These are phyloP conservation scores for Hypsizygus ulmarius DNA, from an alignment of 1,284 basidiomycete genomes.

Conservation along the genomic window DNA sequence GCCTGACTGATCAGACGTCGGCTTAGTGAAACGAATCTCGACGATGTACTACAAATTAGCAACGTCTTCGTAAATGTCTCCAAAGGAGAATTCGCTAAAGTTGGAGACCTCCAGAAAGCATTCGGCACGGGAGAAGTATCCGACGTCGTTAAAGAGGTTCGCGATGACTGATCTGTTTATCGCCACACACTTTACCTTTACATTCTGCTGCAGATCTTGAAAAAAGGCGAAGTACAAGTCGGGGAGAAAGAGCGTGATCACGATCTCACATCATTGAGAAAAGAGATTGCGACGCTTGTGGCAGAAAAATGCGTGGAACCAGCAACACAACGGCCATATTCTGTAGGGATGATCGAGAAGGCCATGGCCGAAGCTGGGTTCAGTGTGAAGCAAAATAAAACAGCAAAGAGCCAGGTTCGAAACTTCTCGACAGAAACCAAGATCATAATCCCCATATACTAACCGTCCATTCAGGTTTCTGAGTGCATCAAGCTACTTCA, in stretches of 20 bases:
- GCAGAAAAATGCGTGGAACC: slow-evolving; percentile 97
- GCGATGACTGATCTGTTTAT: background rate
- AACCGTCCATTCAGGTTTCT: slow-evolving; percentile 59
- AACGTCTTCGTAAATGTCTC: slow-evolving; percentile 97
- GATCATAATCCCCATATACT: background rate
- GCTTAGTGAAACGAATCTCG: slow-evolving; percentile 83
- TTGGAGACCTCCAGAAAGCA: slow-evolving; percentile 87
- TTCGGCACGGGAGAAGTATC: slow-evolving; percentile 78
- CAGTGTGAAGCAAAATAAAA: slow-evolving; percentile 86
- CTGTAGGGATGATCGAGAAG: slow-evolving; percentile 97
- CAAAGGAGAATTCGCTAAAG: slow-evolving; percentile 91
- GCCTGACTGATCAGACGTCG: slow-evolving; percentile 12
- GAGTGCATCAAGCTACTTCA: slow-evolving; percentile 90
- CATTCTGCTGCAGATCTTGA: slow-evolving; percentile 66
- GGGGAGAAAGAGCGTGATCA: slow-evolving; percentile 96
- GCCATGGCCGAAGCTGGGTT: slow-evolving; percentile 95
- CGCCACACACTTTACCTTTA: background rate
- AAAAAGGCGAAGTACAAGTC: slow-evolving; percentile 96
- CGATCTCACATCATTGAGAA: slow-evolving; percentile 79
- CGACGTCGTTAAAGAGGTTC: slow-evolving; percentile 82
- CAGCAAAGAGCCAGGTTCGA: slow-evolving; percentile 85
- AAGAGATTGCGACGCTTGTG: slow-evolving; percentile 93
- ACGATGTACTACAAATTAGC: slow-evolving; percentile 96
- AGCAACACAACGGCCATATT: slow-evolving; percentile 83
- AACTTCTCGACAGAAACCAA: background rate